Percentiles rank a stretch among this genome's conserved stretches.
These are phyloP conservation scores for Chondrus crispus DNA, from an alignment of 23 red algal species.

Conservation along the genomic window DNA sequence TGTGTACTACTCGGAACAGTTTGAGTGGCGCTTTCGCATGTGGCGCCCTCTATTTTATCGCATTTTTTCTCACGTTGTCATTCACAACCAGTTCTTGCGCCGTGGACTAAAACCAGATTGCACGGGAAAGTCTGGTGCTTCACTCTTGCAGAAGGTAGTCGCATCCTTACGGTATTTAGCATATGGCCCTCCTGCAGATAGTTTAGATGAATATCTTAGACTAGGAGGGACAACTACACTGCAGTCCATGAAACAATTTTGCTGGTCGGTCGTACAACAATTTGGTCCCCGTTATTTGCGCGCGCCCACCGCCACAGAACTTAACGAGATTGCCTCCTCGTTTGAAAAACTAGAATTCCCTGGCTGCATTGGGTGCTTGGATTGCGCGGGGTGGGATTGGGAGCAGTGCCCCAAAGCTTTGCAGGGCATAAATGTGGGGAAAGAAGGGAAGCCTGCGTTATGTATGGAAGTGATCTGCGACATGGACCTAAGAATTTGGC, in stretches of 20 bases:
- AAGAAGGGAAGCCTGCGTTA: not conserved
- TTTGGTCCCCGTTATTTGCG: slow-evolving; percentile 39
- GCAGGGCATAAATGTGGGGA: not conserved
- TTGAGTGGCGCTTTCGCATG: not conserved
- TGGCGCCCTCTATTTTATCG: not conserved
- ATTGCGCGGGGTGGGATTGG: not conserved
- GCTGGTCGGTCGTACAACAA: not conserved
- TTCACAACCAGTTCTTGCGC: not conserved
- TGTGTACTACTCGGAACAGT: not conserved
- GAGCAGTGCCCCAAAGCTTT: not conserved
- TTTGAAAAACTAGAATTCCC: not conserved
- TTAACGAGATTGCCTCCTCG: not conserved
- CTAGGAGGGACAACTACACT: not conserved
- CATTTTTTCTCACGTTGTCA: not conserved
- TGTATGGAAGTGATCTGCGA: not conserved
- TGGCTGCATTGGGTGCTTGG: slow-evolving; percentile 25
- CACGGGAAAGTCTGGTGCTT: not conserved
- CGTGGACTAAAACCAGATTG: not conserved
- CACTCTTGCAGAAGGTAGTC: not conserved
- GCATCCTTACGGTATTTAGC: not conserved
- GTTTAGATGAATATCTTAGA: not conserved
- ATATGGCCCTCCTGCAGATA: not conserved
- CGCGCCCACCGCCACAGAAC: not conserved
- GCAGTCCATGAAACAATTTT: not conserved
- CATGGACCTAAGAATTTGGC: slow-evolving; percentile 12